Evolutionary conservation across 257 asterid species (phyloP).

Genomic region (Nyctanthes arbortristis): DNA sequence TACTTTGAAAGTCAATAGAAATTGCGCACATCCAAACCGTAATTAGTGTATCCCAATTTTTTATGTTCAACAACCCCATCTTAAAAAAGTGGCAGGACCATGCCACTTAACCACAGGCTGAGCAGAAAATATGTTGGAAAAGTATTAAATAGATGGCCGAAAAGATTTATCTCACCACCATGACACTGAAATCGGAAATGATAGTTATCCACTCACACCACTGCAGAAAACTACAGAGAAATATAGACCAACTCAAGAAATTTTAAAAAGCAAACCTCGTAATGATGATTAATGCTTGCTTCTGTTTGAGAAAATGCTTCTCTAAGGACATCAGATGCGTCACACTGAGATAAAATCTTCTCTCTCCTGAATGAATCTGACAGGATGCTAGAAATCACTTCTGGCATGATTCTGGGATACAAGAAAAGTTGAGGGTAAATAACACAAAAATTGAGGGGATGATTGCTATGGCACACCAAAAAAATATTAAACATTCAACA

Average conservation of each 20-base stretch:
- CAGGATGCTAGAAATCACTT: slow-evolving; percentile 73
- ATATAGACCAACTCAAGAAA: slow-evolving; percentile 18
- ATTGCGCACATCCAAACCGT: not conserved
- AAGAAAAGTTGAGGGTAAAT: slow-evolving; percentile 30
- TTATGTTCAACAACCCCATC: not conserved
- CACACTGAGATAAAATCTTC: slow-evolving; percentile 57
- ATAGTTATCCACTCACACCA: not conserved
- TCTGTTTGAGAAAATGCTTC: slow-evolving; percentile 90
- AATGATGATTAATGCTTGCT: slow-evolving; percentile 76
- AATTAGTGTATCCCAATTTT: not conserved
- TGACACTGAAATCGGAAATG: not conserved
- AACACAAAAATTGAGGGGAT: not conserved
- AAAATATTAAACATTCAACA: not conserved
- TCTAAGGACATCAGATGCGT: slow-evolving; percentile 91
- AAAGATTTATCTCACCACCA: not conserved
- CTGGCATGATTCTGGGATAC: slow-evolving; percentile 81
- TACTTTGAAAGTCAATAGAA: not conserved
- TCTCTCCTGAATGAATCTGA: slow-evolving; percentile 74
- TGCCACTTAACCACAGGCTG: not conserved
- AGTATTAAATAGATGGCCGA: not conserved
- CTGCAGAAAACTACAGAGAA: slow-evolving; percentile 12
- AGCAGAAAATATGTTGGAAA: slow-evolving; percentile 9
- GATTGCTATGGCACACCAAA: not conserved
- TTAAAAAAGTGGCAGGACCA: not conserved
- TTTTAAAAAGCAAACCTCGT: slow-evolving; percentile 67